Evolutionary conservation across 2,329 filamentous ascomycete species (phyloP).

Genomic region (Exophiala oligosperma): DNA sequence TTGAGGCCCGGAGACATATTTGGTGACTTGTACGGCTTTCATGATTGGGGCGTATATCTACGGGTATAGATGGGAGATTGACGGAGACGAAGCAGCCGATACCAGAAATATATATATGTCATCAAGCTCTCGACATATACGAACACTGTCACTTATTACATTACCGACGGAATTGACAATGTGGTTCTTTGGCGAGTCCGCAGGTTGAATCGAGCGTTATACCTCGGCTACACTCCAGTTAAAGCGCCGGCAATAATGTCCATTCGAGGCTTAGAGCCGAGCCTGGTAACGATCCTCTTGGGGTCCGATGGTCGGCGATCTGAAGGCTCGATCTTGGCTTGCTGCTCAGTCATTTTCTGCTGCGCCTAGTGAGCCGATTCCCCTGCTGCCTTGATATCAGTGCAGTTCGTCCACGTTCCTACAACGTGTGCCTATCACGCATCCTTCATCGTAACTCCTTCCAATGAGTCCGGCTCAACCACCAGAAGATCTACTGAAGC

Average conservation of each 20-base stretch:
- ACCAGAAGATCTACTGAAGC: conserved; percentile 8
- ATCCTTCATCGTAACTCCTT: not conserved
- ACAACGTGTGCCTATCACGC: not conserved
- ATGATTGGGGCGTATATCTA: conserved; percentile 9
- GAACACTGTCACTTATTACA: no score
- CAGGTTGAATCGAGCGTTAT: not conserved
- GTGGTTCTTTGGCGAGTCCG: no score
- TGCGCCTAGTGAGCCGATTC: not conserved
- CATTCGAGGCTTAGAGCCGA: not conserved
- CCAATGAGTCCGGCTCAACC: conserved; percentile 13
- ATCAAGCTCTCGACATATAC: no score
- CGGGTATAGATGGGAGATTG: not conserved
- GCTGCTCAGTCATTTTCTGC: not conserved
- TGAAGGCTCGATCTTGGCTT: not conserved
- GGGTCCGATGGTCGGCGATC: not conserved
- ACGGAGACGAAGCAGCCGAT: not conserved
- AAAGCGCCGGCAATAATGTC: no score
- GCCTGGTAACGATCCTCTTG: not conserved
- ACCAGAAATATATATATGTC: not conserved
- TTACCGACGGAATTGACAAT: no score
- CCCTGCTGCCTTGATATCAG: not conserved
- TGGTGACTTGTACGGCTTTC: conserved; percentile 29
- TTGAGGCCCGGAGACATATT: conserved; percentile 63
- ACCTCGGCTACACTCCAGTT: not conserved
- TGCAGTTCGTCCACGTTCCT: not conserved